Evolutionary conservation across 345 rosid species (phyloP).

Genomic region (Melaleuca alternifolia): DNA sequence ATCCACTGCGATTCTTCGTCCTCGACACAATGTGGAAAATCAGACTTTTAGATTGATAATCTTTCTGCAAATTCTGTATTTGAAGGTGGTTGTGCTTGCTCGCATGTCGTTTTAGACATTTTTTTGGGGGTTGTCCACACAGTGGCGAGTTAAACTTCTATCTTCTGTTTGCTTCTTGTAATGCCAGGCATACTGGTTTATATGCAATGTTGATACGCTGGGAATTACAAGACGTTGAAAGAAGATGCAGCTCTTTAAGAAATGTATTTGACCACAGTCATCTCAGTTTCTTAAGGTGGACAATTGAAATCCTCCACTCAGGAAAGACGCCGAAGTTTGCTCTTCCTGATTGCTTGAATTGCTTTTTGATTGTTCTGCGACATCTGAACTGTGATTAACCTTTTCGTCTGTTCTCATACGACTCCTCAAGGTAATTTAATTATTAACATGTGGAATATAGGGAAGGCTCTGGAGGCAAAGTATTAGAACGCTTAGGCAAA

Average conservation of each 20-base stretch:
- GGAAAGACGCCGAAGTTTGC: not conserved
- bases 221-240: no score
- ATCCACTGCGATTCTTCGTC: no score
- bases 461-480: not conserved
- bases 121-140: no score
- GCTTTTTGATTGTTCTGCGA: not conserved
- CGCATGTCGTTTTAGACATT: no score
- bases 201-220: not conserved
- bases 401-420: not conserved
- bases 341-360: not conserved
- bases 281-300: not conserved
- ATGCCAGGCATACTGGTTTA: not conserved
- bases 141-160: no score
- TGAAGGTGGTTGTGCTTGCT: no score
- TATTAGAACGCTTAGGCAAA: not conserved
- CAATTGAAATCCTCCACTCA: not conserved
- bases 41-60: no score
- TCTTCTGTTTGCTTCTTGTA: not conserved
- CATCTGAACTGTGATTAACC: not conserved
- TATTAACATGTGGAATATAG: fast-evolving
- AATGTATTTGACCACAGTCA: not conserved
- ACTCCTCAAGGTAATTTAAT: not conserved
- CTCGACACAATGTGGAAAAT: no score
- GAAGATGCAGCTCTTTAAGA: not conserved
- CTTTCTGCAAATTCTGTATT: no score